Base-by-base conservation (phyloP, 768 basidiomycete genomes). In the Psilocybe sp. region DNA sequence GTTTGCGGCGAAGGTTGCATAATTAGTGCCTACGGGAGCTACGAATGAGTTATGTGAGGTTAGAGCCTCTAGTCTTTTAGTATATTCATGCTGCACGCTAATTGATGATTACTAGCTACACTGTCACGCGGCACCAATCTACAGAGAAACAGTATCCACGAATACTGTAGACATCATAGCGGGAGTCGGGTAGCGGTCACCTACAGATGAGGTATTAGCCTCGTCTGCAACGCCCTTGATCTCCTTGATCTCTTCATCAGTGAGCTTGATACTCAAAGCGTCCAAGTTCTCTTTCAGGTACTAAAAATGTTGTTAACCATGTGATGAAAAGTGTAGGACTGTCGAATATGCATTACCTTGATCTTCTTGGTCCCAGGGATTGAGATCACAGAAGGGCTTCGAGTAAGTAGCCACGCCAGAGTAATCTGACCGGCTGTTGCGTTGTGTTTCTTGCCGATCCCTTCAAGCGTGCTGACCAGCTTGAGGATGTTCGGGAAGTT, bases 381-480 rank as follows among this genome's bases (percentile, higher is more conserved):
- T 3, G 76, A 69, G 52, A 79, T 71, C 46, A 80, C 54, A 45
- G 77, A 71, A 13, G 68, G 56, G 2, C 76, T 75, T 60, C 79
- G 76, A 0, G 71, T 71, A 15, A 80, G 70, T 4, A 79, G 52
- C 77, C 74, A 80, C 1, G 77, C 78, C 15, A 82, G 68, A 1
- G 71, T 56, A 20, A 78, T 63, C 58, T 81, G 79, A 3, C 74
- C 73, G 1, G 72, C 59, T 7, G 77, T 75, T 2, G 69, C 74
- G 35, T 66, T 54, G 50, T 77, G 64, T 42, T 68, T 72, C 38
- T 58, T 57, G 10, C 71, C 75, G 23, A 78, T 64, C 12, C 54
- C 55, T 45, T 67, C 61, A 15, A 79, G 56, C 11, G 62, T 64
- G 13, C 76, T 69, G 9, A 64, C 74, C 15, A 80, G 46, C 18